Evolutionary conservation across 305 asterid genomes (phyloP), one percentile per base, ranked within the genome.

Genomic region (Fraxinus latifolia): DNA sequence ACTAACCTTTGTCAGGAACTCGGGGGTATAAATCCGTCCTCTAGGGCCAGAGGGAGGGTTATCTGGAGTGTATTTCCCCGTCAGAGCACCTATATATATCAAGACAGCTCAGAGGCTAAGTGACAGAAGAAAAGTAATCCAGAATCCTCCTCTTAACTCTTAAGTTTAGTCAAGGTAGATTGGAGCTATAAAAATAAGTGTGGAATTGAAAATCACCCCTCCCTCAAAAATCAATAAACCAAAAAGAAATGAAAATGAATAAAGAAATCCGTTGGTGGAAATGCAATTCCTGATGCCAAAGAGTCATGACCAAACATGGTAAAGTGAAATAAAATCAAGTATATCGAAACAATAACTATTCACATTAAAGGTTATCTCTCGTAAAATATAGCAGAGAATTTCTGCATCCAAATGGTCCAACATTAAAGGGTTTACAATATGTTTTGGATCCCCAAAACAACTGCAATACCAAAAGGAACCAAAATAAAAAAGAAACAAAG

Each of bases 21-120:
- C 93, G 5, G 90, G 90, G 67, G 98, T 94, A 86, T 95, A 95
- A 36, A 95, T 94, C 86, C 77, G 90, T 80, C 98, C 94, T 75
- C 99, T 85, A 62, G 99, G 99, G 53, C 99, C 98, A 0, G 97
- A 81, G 8, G 98, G 98, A 68, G 94, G 92, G 84, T 92, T 92
- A 32, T 67, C 84, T 23, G 97, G 97, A 71, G 96, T 92, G 74
- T 95, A 95, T 81, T 95, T 95, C 67, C 98, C 99, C 0, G 95
- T 95, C 78, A 95, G 92, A 85, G 93, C 95, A 81, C 99, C 99
- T 95, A 91, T 84, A 91, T 85, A 81, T 74, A 47, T 79, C 67
- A 37, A 80, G 21, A 78, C 47, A 68, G 14, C 21, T 72, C 37
- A 12, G 68, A 55, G 7, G 25, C 32, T 11, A 39, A 32, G 58